phyloP scores from a whole-genome alignment of 2,329 filamentous ascomycete species.

The Zopfia rhizophila region DNA sequence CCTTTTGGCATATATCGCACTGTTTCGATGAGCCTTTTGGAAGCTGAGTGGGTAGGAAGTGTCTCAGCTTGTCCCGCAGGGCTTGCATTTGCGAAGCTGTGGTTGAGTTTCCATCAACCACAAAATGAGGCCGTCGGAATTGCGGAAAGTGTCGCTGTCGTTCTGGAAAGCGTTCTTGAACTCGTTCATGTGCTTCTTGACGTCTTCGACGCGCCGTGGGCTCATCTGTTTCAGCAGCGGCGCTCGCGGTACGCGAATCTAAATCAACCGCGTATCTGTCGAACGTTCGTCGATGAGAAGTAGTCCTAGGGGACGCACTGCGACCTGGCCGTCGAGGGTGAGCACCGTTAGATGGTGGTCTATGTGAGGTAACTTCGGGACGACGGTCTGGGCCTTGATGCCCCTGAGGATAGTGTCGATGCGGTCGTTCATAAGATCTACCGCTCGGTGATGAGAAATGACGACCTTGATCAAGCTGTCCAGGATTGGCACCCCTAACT shows the following conservation, averaged over 20 bases:
- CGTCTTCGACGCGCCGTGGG: conserved; percentile 29
- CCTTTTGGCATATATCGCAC: conserved; percentile 51
- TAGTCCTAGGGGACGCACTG: conserved; percentile 39
- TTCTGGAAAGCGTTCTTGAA: background rate
- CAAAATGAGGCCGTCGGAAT: conserved; percentile 4
- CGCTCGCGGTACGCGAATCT: conserved; percentile 30
- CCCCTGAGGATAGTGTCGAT: conserved; percentile 19
- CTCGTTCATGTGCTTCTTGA: conserved; percentile 6
- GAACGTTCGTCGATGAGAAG: conserved; percentile 44
- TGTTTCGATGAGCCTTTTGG: conserved; percentile 32
- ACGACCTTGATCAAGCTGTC: conserved; percentile 18
- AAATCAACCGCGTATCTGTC: conserved; percentile 43
- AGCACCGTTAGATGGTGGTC: conserved; percentile 12
- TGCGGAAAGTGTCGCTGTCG: conserved; percentile 2
- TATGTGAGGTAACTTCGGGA: no score
- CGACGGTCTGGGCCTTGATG: conserved; percentile 25
- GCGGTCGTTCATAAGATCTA: conserved; percentile 27
- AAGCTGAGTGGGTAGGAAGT: conserved; percentile 37
- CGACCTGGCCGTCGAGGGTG: conserved; percentile 36
- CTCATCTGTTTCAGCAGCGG: conserved; percentile 38
- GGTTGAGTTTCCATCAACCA: conserved; percentile 35
- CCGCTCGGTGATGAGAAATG: conserved; percentile 24
- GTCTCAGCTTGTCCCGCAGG: conserved; percentile 41
- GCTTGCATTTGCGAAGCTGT: conserved; percentile 37
- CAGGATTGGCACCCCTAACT: conserved; percentile 15